These are phyloP conservation scores for Leishmania lainsoni DNA, from an alignment of 208 protist genomes.

Conservation along the genomic window DNA sequence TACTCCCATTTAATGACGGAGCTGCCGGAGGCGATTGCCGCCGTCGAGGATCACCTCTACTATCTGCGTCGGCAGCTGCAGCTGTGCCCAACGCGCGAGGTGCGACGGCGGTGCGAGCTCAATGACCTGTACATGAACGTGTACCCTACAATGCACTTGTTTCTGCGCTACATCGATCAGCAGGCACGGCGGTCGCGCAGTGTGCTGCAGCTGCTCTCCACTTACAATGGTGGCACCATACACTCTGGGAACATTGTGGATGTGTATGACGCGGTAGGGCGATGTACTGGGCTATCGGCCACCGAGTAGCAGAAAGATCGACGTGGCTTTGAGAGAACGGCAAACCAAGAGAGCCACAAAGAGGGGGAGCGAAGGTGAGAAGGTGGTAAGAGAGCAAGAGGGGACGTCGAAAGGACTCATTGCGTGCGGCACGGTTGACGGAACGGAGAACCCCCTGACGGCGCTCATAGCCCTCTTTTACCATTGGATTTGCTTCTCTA, in stretches of 20 bases:
- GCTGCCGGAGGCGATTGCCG: conserved; percentile 42
- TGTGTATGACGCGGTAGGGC: conserved; percentile 58
- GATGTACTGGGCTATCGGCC: conserved; percentile 32
- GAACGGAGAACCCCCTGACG: background rate
- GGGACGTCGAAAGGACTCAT: background rate
- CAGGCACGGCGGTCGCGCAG: conserved; percentile 41
- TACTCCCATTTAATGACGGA: conserved; percentile 49
- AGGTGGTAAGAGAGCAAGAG: background rate
- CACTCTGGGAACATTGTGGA: conserved; percentile 71
- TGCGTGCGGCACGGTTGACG: background rate
- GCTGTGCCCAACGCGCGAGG: conserved; percentile 47
- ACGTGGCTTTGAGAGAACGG: background rate
- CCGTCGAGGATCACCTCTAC: conserved; percentile 57
- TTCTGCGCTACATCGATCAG: conserved; percentile 58
- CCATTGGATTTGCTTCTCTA: background rate
- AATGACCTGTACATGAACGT: conserved; percentile 77
- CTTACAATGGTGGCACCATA: conserved; percentile 32
- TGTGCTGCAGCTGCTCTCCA: conserved; percentile 51
- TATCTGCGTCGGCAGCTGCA: conserved; percentile 51
- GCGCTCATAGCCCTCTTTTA: background rate
- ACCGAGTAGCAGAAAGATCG: background rate
- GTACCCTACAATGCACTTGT: conserved; percentile 69
- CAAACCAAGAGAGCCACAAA: background rate
- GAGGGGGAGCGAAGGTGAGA: background rate
- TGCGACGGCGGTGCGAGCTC: conserved; percentile 51